Conservation (phyloP, 2,329 filamentous ascomycete species). For the Beauveria sp. region DNA sequence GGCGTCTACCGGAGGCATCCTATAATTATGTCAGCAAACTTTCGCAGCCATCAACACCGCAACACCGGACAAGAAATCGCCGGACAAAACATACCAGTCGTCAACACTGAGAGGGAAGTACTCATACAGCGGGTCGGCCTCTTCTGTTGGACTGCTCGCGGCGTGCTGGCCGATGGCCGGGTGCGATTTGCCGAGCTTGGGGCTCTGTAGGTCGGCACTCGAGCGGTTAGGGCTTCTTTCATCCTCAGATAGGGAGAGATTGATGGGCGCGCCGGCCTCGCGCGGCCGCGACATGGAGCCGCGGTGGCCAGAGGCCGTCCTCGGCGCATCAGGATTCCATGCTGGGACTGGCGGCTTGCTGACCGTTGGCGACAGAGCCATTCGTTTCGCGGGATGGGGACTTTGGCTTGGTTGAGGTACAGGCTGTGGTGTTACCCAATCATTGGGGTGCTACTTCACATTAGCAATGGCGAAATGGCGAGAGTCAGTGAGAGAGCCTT, state of each 20-base stretch:
- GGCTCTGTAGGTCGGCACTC: constrained; percentile 43
- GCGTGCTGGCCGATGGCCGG: constrained; percentile 26
- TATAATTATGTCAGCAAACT: constrained; percentile 20
- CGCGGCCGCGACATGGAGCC: constrained; percentile 11
- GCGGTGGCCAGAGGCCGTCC: constrained; percentile 15
- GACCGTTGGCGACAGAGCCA: constrained; percentile 45
- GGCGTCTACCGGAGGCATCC: constrained; percentile 82
- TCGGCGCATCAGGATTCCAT: constrained; percentile 33
- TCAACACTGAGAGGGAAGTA: constrained; percentile 89
- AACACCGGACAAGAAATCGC: background rate
- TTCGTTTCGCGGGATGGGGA: constrained; percentile 44
- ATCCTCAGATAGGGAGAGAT: constrained; percentile 51
- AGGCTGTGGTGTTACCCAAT: constrained; percentile 38
- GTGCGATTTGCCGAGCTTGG: constrained; percentile 35
- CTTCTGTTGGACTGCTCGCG: constrained; percentile 61
- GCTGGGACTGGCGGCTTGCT: constrained; percentile 46
- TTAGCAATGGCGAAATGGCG: constrained; percentile 11
- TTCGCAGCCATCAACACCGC: too few relatives aligned
- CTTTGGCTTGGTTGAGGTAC: constrained; percentile 28
- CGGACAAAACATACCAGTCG: constrained; percentile 55
- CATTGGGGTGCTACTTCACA: constrained; percentile 26
- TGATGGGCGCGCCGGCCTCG: constrained; percentile 30
- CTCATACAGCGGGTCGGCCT: constrained; percentile 80
- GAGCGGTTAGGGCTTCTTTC: constrained; percentile 49
- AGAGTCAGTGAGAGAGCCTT: background rate